phyloP scores from a whole-genome alignment of 768 basidiomycete species.

The Pleurotus salmoneostramineus region DNA sequence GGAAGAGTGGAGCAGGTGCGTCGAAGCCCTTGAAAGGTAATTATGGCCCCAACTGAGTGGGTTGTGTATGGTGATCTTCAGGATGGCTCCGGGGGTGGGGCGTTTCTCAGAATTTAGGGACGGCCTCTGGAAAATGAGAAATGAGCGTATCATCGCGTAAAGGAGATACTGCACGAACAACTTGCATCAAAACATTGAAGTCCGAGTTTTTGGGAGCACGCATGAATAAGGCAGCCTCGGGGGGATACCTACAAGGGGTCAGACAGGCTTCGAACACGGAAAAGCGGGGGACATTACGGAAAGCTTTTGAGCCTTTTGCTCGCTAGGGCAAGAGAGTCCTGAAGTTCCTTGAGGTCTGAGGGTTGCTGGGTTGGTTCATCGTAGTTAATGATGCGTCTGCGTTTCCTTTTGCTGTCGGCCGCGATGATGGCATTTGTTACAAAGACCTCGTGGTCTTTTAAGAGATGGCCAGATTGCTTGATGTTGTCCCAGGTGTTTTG shows the following conservation, averaged over 20 bases:
- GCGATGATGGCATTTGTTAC: conserved; percentile 25
- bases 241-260: conserved; percentile 34
- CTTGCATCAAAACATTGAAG: conserved; percentile 48
- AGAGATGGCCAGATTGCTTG: conserved; percentile 51
- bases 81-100: conserved; percentile 30
- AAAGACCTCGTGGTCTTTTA: conserved; percentile 46
- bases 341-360: conserved; percentile 43
- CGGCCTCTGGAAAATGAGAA: conserved; percentile 19
- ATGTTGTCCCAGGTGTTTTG: conserved; percentile 52
- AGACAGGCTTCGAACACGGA: background rate
- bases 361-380: conserved; percentile 35
- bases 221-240: conserved; percentile 57
- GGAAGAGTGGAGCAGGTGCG: conserved; percentile 65
- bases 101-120: conserved; percentile 16
- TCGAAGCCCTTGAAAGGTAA: conserved; percentile 57
- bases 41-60: conserved; percentile 59
- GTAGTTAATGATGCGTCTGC: conserved; percentile 25
- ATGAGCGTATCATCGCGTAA: background rate
- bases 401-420: conserved; percentile 26
- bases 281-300: conserved; percentile 36
- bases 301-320: conserved; percentile 51
- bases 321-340: conserved; percentile 41
- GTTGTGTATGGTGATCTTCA: conserved; percentile 59
- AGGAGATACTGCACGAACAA: conserved; percentile 25
- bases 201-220: conserved; percentile 64